Evolutionary conservation across 2,329 filamentous ascomycete genomes (phyloP).

Genomic region (Fusarium sp.): DNA sequence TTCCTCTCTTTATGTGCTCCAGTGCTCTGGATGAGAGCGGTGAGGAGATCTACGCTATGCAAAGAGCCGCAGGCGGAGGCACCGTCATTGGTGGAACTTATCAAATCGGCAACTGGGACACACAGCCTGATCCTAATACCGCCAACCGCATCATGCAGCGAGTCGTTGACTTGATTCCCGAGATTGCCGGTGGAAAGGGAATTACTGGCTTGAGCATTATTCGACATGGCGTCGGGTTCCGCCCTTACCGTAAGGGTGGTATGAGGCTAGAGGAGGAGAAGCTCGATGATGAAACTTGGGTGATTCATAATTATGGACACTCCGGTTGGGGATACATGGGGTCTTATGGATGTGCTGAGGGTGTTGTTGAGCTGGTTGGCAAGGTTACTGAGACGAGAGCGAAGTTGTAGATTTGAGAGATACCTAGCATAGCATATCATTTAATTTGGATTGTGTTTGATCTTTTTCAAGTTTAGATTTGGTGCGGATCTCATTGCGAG

Average conservation of each 20-base stretch:
- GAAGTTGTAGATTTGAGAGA: conserved; percentile 39
- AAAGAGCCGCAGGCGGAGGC: conserved; percentile 79
- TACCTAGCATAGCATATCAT: neutral
- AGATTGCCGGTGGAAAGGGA: conserved; percentile 72
- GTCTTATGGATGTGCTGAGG: conserved; percentile 76
- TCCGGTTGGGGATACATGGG: conserved; percentile 80
- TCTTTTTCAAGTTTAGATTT: neutral
- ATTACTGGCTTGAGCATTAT: conserved; percentile 79
- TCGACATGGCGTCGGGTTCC: conserved; percentile 82
- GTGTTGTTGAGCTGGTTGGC: conserved; percentile 74
- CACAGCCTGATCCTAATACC: conserved; percentile 79
- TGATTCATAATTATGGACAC: conserved; percentile 85
- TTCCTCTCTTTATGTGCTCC: conserved; percentile 74
- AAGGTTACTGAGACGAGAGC: conserved; percentile 60
- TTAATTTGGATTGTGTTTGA: neutral
- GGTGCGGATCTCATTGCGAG: fast-evolving
- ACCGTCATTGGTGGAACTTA: conserved; percentile 88
- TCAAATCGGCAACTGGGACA: conserved; percentile 82
- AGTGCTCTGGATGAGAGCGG: conserved; percentile 78
- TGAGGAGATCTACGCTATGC: conserved; percentile 85
- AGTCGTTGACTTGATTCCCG: conserved; percentile 71
- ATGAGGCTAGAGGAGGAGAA: conserved; percentile 74
- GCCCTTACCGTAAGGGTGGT: conserved; percentile 79
- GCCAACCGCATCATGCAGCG: conserved; percentile 86
- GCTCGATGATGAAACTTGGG: conserved; percentile 64